A percentile compares a stretch with the other conserved stretches of the same genome.
These are phyloP conservation scores for Phytophthora sojae DNA, from an alignment of 352 stramenopile species.

Conservation along the genomic window DNA sequence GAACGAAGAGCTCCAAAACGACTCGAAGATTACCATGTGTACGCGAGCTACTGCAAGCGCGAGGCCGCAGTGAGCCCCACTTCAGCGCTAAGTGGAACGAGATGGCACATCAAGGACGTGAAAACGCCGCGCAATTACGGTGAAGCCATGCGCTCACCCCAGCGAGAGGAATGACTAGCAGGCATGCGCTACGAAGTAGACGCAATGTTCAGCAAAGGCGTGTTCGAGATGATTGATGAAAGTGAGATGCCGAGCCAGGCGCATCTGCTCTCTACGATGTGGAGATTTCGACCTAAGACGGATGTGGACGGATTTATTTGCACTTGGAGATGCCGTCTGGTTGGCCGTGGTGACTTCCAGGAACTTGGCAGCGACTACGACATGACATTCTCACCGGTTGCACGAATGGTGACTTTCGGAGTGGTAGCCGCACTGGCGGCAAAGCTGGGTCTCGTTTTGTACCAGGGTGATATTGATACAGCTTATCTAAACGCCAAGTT, in stretches of 20 bases:
- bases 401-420: conserved; percentile 16
- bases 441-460: conserved; percentile 2
- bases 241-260: neutral
- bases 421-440: neutral
- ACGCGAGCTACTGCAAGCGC: too few relatives aligned
- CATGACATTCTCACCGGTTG: conserved; percentile 10
- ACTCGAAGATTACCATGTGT: too few relatives aligned
- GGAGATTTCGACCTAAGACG: neutral
- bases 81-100: too few relatives aligned
- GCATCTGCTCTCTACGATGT: neutral
- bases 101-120: too few relatives aligned
- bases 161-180: neutral
- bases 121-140: too few relatives aligned
- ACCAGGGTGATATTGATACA: conserved; percentile 24
- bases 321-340: conserved; percentile 5
- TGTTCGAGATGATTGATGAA: neutral
- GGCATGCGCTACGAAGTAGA: neutral
- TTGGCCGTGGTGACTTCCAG: conserved; percentile 9
- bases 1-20: too few relatives aligned
- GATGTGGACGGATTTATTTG: neutral
- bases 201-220: conserved; percentile 3
- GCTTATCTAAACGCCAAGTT: conserved; percentile 20
- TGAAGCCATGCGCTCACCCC: too few relatives aligned
- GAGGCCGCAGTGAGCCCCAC: too few relatives aligned
- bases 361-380: conserved; percentile 7